These are phyloP conservation scores for Trichoderma atrobrunneum DNA, from an alignment of 2,329 filamentous ascomycete genomes.

Conservation along the genomic window DNA sequence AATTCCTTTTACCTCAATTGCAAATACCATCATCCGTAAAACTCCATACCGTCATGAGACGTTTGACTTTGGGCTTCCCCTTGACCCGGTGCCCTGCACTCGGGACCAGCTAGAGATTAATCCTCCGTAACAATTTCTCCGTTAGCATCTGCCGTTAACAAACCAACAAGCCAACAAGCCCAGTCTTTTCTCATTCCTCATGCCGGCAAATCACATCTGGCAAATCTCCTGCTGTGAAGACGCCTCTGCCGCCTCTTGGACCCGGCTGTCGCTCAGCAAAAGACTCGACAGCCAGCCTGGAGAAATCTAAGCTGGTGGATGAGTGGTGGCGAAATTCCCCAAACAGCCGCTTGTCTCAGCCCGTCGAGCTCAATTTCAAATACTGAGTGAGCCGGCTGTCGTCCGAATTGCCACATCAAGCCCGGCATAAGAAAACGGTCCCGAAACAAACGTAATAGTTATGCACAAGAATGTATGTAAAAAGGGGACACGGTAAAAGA, in stretches of 20 bases:
- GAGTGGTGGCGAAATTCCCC: neutral
- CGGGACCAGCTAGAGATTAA: neutral
- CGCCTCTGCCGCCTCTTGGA: slow-evolving; percentile 5
- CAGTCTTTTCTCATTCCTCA: neutral
- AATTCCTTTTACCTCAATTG: neutral
- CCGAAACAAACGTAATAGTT: neutral
- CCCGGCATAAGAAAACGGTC: neutral
- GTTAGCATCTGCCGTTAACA: neutral
- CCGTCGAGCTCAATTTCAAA: neutral
- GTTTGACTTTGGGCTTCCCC: neutral
- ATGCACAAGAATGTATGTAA: neutral
- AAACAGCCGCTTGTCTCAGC: neutral
- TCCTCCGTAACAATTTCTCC: neutral
- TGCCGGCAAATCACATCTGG: neutral
- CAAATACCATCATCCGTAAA: neutral
- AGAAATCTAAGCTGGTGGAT: neutral
- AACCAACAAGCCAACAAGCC: neutral
- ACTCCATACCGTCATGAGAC: neutral
- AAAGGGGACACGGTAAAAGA: neutral
- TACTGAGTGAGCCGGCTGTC: neutral
- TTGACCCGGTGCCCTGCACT: slow-evolving; percentile 1
- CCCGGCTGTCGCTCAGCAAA: neutral
- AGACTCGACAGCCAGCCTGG: neutral
- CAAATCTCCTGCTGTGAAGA: neutral
- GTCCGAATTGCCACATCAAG: neutral